Evolutionary conservation across 108 stramenopile species (phyloP), one percentile per base, ranked within the genome.

Genomic region (Cyclotella sp.): DNA sequence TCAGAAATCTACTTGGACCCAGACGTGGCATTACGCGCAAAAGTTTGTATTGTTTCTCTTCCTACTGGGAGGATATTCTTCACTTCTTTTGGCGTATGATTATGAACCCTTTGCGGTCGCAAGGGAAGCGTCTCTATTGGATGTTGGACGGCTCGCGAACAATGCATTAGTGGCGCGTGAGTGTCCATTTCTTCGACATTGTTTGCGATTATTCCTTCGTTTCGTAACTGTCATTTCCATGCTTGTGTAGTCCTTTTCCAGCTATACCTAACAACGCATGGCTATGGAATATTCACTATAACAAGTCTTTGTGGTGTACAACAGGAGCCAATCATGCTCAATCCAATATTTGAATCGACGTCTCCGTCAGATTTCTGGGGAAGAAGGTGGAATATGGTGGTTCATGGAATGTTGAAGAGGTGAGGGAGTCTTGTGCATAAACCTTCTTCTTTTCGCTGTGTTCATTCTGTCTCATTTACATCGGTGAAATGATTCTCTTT

Each of bases 261-360:
- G 77, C 26, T 88, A 13, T 83, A 87, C 68, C 64, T 92, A 70
- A 84, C 89, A 26, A 79, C 85, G 30, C 88, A 85, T 68, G 49
- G 79, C 16, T 89, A 84, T 42, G 86, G 79, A 2, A 40, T 92
- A 63, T 70, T 46, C 26, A 61, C 79, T 29, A 19, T 80, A 21
- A 86, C 84, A 49, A 76, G 70, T 27, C 63, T 79, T 18, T 26
- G 58, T 34, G 79, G 79, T 15, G 14, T 74, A 15, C 67, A 70
- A 46, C 68, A 64, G 27, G 47, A 49, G 18, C 73, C 80, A 3
- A 70, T 81, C 41, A 83, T 83, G 82, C 72, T 73, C 13, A 83
- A 83, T 53, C 82, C 82, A 14, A 74, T 83, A 34, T 78, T 83
- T 58, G 77, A 83, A 73, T 57, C 63, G 27, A 58, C 72, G 3